Base-by-base conservation (phyloP, 1,139 yeast genomes). In the Candida sp. region DNA sequence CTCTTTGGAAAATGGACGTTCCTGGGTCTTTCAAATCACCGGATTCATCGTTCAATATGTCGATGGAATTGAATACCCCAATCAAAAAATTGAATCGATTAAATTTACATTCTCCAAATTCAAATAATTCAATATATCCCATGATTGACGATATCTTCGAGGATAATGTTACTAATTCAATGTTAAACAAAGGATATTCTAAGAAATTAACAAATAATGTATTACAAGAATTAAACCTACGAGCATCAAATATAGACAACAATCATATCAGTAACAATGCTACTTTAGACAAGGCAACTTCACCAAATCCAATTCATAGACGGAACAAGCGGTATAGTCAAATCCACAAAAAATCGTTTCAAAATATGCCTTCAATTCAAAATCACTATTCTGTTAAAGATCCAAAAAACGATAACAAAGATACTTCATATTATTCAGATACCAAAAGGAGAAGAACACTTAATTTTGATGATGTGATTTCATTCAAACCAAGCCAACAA, bases 141-240 rank as follows among this genome's bases (percentile, higher is more conserved):
- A 50, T 47, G 39, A 35, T 54, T 21, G 49, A 52, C 38, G 48
- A 46, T 40, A 41, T 50, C 15, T 43, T 37, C 30, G 27, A 35
- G 4, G 9, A 4, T 19, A 40, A 35, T 34, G 44, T 43, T 5
- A 43, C 45, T 5, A 36, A 47, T 22, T 53, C 58, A 36, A 73
- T 73, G 77, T 51, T 65, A 12, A 60, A 61, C 25, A 66, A 63
- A 46, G 79, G 78, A 5, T 73, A 70, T 52, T 69, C 75, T 5
- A 64, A 66, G 47, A 66, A 63, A 39, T 54, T 73, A 37, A 69
- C 76, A 42, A 63, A 63, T 45, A 70, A 68, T 39, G 77, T 73
- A 8, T 54, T 73, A 33, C 56, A 58, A n/a, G 77, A 73, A 47
- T 59, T 73, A 50, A 70, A 71, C 45, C 45, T 49, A 36, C 53